A percentile compares a stretch with the other conserved stretches of the same genome.
Evolutionary conservation across 768 basidiomycete species (phyloP).

Genomic region (Hortiboletus flavorubellus): DNA sequence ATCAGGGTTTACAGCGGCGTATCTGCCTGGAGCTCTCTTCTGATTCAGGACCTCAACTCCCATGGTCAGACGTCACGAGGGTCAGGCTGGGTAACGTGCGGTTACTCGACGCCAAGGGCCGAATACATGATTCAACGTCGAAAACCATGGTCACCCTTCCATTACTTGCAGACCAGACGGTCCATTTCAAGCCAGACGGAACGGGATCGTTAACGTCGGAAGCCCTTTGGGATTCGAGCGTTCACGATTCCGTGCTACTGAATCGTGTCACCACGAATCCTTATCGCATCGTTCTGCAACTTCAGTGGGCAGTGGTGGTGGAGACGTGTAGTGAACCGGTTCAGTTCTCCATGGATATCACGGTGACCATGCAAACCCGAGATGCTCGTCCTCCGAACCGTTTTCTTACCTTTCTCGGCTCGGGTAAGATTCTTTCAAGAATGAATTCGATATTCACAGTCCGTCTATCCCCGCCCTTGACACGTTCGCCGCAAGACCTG

Average conservation of each 20-base stretch:
- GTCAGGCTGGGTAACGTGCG: constrained; percentile 82
- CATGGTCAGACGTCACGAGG: constrained; percentile 78
- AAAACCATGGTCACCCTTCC: constrained; percentile 70
- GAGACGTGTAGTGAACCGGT: constrained; percentile 82
- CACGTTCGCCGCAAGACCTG: constrained; percentile 82
- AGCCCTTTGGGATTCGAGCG: constrained; percentile 90
- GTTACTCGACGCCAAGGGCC: constrained; percentile 78
- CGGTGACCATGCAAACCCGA: constrained; percentile 77
- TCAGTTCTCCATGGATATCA: constrained; percentile 85
- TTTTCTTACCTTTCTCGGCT: constrained; percentile 71
- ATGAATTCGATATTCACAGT: constrained; percentile 84
- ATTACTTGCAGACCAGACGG: constrained; percentile 63
- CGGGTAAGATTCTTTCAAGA: constrained; percentile 72
- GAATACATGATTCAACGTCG: constrained; percentile 73
- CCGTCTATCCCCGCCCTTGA: constrained; percentile 76
- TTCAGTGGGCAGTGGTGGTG: constrained; percentile 77
- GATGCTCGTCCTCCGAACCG: constrained; percentile 83
- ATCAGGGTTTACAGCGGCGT: constrained; percentile 90
- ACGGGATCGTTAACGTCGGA: constrained; percentile 66
- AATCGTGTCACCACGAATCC: constrained; percentile 79
- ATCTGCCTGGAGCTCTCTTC: constrained; percentile 74
- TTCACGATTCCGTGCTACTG: constrained; percentile 81
- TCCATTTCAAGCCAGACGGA: constrained; percentile 83
- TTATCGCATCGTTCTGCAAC: constrained; percentile 76
- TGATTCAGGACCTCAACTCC: constrained; percentile 85